Base-by-base conservation (phyloP, 2,329 filamentous ascomycete genomes). In the Fusarium cyanostomum region DNA sequence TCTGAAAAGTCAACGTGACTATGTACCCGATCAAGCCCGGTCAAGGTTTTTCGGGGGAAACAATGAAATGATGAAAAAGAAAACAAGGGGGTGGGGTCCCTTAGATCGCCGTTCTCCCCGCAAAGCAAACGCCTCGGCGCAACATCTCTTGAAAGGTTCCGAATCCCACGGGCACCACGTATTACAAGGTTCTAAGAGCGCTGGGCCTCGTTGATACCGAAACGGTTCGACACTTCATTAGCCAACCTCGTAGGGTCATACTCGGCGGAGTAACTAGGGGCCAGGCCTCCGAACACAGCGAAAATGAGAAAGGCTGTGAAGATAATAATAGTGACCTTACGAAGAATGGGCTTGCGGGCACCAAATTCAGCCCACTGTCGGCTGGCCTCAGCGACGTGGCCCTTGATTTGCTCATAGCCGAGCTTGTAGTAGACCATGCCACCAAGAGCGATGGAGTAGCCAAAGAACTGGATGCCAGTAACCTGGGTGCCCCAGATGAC, bases 321-420 rank as follows among this genome's bases (percentile, higher is more conserved):
- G 48, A 82, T 85, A 59, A 94, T 86, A 68, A 95, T 81, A 63
- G 92, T 81, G 49, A 94, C 77, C 81, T 94, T 94, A 80, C 93
- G 91, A 71, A 91, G 82, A 42, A 88, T 85, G 11, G 94, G 94
- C 74, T 89, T 90, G 66, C 84, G 84, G 70, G 87, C 87, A 56
- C 93, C 93, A 69, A 95, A 93, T 73, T 97, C 93, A 48, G 90
- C 89, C 93, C 93, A 96, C 60, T 89, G 86, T 74, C 92, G 90
- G 73, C 84, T 83, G 52, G 84, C 89, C 69, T 93, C 89, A 61
- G 84, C 82, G 58, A 90, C 79, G 76, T 94, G 92, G 73, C 90
- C 90, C 83, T 90, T 94, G 74, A 97, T 81, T 77, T 92, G 90
- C 59, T 96, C 92, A 57, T 85, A 86, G 55, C 92, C 91, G 59